Evolutionary conservation across 495 filamentous ascomycete species (phyloP), one percentile per base, ranked within the genome.

Genomic region (Daldinia grandis): DNA sequence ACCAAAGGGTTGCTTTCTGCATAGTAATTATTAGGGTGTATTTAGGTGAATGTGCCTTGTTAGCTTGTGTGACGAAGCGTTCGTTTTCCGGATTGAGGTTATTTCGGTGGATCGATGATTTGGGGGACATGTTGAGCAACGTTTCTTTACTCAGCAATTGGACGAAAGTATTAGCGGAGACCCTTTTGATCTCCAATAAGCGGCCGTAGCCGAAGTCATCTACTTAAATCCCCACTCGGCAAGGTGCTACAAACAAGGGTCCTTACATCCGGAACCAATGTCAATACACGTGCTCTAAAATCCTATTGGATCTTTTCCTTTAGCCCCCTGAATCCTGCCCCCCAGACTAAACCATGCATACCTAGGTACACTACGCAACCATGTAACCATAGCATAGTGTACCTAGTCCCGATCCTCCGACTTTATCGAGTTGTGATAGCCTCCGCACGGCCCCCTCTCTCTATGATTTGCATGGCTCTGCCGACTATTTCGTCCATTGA

Each of bases 371-470:
- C n/a, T n/a, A 47, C n/a, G 42, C 19, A 47, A 47, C 21, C 21
- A 21, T 27, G 27, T 9, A 12, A 42, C 42, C 42, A 21, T 47
- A 33, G 53, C 53, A 49, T 55, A 67, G n/a, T n/a, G n/a, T n/a
- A n/a, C n/a, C n/a, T n/a, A n/a, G 53, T 44, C 69, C 69, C 63
- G 69, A 72, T 65, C 55, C 42, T 59, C 64, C 69, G 59, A 72
- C 55, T 54, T 37, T 24, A 72, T 51, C 60, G 50, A 72, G 64
- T 66, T 62, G 57, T 59, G 63, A 71, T 67, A 35, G 47, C 59
- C 63, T 54, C 55, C 59, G 53, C 69, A 62, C 64, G 47, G 58
- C 44, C 62, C 49, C 70, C 50, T n/a, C 37, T 19, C 33, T 40
- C 21, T 12, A 65, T 72, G 69, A 68, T 68, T 60, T 65, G 60